phyloP scores from a whole-genome alignment of 169 alveolate genomes.

The Neospora caninum region DNA sequence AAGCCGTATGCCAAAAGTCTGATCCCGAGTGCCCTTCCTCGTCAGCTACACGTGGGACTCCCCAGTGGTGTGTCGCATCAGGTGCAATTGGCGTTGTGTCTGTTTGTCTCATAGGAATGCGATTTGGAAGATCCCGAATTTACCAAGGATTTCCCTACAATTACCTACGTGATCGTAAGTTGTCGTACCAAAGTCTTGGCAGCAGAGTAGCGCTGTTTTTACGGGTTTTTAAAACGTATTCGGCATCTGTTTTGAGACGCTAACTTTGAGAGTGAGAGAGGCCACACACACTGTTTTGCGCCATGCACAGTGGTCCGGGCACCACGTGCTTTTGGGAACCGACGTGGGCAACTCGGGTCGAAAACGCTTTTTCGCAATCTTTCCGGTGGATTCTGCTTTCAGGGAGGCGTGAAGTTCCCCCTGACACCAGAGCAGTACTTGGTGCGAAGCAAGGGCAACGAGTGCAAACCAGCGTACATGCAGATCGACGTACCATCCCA shows the following conservation, averaged over 20 bases:
- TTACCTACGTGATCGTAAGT: conserved; percentile 62
- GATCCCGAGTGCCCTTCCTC: too few relatives aligned
- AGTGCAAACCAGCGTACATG: conserved; percentile 88
- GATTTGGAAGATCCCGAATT: conserved; percentile 15
- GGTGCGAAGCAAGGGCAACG: conserved; percentile 67
- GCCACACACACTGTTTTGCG: too few relatives aligned
- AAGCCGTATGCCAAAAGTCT: too few relatives aligned
- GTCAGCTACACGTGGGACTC: too few relatives aligned
- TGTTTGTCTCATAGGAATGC: conserved; percentile 27
- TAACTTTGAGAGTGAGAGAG: too few relatives aligned
- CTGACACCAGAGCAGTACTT: conserved; percentile 72
- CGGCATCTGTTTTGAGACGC: too few relatives aligned
- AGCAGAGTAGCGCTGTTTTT: background rate
- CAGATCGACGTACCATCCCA: conserved; percentile 89
- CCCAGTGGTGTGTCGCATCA: background rate
- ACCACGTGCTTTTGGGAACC: too few relatives aligned
- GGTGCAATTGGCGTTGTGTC: background rate
- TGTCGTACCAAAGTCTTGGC: background rate
- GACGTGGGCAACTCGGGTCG: too few relatives aligned
- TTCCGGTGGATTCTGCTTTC: background rate
- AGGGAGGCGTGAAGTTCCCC: conserved; percentile 71
- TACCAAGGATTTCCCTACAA: conserved; percentile 1
- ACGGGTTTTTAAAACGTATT: too few relatives aligned
- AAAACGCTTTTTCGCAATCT: too few relatives aligned
- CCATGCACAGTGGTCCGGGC: too few relatives aligned